Percentiles rank a stretch among this genome's conserved stretches.
These are phyloP conservation scores for Sporothrix brunneoviolacea DNA, from an alignment of 2,329 filamentous ascomycete species.

Conservation along the genomic window DNA sequence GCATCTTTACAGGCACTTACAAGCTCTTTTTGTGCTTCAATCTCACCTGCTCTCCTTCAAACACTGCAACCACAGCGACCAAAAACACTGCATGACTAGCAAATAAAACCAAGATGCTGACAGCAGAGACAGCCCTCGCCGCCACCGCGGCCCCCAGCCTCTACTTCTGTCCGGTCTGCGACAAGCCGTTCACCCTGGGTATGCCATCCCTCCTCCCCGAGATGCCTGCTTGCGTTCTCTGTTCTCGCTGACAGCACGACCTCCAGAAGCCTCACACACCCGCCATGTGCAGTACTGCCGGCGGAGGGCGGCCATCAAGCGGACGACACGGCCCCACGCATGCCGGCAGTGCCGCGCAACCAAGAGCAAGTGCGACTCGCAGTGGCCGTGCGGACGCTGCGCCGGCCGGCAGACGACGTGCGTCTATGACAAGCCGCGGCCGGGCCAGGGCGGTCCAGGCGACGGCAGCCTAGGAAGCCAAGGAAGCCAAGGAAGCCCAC, in stretches of 20 bases:
- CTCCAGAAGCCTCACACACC: conserved; percentile 11
- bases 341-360: conserved; percentile 13
- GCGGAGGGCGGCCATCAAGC: conserved; percentile 4
- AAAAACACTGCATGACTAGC: too few species aligned
- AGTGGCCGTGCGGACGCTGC: conserved; percentile 16
- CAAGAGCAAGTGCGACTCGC: conserved; percentile 17
- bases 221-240: too few species aligned
- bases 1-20: too few species aligned
- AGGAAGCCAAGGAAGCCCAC: background rate
- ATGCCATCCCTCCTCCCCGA: too few species aligned
- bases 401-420: conserved; percentile 6
- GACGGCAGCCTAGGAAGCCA: background rate
- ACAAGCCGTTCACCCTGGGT: conserved; percentile 2
- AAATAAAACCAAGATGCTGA: too few species aligned
- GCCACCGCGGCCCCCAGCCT: too few species aligned
- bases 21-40: too few species aligned
- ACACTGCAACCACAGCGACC: too few species aligned
- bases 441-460: background rate
- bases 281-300: conserved; percentile 17
- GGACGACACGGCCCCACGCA: conserved; percentile 9
- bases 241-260: background rate
- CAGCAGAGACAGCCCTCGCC: too few species aligned
- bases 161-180: conserved; percentile 6
- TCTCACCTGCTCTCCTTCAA: too few species aligned
- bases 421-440: conserved; percentile 10